These are phyloP conservation scores for Hypoxylon sp. DNA, from an alignment of 2,329 filamentous ascomycete species.

Conservation along the genomic window DNA sequence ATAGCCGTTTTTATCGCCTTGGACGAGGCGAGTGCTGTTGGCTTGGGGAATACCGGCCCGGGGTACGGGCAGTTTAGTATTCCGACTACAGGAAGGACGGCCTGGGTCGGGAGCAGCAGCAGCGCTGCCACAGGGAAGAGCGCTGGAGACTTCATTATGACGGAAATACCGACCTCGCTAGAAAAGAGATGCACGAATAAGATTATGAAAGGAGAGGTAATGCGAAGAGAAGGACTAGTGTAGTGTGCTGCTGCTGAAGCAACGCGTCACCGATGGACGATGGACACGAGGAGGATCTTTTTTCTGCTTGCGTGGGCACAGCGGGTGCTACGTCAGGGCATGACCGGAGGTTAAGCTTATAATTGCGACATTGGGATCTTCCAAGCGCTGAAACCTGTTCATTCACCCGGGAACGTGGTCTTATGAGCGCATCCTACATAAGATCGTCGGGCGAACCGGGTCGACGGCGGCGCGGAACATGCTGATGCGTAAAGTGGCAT, in stretches of 20 bases:
- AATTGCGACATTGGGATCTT: slow-evolving; percentile 23
- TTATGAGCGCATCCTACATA: slow-evolving; percentile 13
- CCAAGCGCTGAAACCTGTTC: slow-evolving; percentile 4
- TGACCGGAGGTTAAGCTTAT: slow-evolving; percentile 25
- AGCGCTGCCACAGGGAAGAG: slow-evolving; percentile 14
- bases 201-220: background rate
- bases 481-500: slow-evolving; percentile 17
- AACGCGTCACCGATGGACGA: slow-evolving; percentile 4
- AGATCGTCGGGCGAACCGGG: slow-evolving; percentile 28
- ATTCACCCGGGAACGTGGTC: slow-evolving; percentile 38
- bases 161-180: background rate
- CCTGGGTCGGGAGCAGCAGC: slow-evolving; percentile 22
- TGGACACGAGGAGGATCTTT: slow-evolving; percentile 11
- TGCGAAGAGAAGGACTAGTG: background rate
- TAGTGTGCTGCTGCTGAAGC: background rate
- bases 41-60: slow-evolving; percentile 56
- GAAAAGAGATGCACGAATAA: background rate
- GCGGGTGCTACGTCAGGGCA: slow-evolving; percentile 27
- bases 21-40: slow-evolving; percentile 51
- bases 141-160: slow-evolving; percentile 16
- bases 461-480: slow-evolving; percentile 28
- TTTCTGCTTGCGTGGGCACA: background rate
- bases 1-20: slow-evolving; percentile 52
- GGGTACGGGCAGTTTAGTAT: slow-evolving; percentile 56
- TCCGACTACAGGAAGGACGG: slow-evolving; percentile 28